Conservation (phyloP, 2,329 filamentous ascomycete genomes). For the Colletotrichum australisinense region DNA sequence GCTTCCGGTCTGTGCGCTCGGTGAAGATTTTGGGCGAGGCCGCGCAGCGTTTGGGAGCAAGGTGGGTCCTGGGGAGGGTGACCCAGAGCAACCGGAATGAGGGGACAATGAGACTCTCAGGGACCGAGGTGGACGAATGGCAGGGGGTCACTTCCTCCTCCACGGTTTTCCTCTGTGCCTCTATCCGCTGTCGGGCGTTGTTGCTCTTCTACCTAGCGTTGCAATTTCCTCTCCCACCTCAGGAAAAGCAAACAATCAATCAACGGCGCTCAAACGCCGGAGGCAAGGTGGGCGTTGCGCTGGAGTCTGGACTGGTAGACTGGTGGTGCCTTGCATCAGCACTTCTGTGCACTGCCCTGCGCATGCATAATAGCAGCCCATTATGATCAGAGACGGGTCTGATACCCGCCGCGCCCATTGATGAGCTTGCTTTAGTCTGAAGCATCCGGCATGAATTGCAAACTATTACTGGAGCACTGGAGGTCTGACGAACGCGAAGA, state of each 20-base stretch:
- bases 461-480: background rate
- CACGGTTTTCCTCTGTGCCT: too few species aligned
- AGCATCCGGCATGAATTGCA: background rate
- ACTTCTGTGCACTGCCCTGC: slow-evolving; percentile 15
- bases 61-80: background rate
- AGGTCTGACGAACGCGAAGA: background rate
- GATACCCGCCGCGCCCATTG: background rate
- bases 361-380: slow-evolving; percentile 2
- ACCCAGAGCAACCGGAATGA: slow-evolving; percentile 14
- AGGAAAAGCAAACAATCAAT: slow-evolving; percentile 16
- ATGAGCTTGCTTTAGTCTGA: background rate
- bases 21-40: background rate
- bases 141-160: slow-evolving; percentile 6
- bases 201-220: background rate
- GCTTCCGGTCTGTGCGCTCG: slow-evolving; percentile 3
- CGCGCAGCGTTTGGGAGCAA: background rate
- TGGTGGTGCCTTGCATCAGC: slow-evolving; percentile 26
- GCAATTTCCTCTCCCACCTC: slow-evolving; percentile 5
- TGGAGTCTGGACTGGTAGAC: too few species aligned
- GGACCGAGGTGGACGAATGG: slow-evolving; percentile 15
- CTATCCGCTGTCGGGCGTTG: background rate
- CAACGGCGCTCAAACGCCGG: background rate
- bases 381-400: slow-evolving; percentile 3
- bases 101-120: slow-evolving; percentile 29
- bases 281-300: slow-evolving; percentile 15